Base-by-base conservation (phyloP, 129 eudicot species). In the Erigeron canadensis region DNA sequence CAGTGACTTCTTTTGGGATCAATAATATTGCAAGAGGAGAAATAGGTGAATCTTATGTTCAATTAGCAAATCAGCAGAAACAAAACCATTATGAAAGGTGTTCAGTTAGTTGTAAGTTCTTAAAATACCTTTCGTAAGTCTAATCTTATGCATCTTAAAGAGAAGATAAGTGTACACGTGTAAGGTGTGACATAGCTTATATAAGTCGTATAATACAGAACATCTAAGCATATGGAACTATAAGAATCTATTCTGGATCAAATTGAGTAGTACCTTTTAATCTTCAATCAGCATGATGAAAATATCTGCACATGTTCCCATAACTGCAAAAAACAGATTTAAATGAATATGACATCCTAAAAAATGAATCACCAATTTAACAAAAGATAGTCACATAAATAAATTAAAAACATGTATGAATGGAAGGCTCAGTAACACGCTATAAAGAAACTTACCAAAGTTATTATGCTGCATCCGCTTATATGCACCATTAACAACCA, bases 271-370 rank as follows among this genome's bases (percentile, higher is more conserved):
- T 57, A 43, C 76, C 67, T 71, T 48, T 0, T 11, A 21, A 40
- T 56, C 75, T 55, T 43, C 16, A 42, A 43, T 57, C 76, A 71
- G 67, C 76, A 58, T 8, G n/a, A 43, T 58, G 43, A 44, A 17
- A 44, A 43, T 23, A 56, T 50, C 58, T 9, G 12, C 54, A 34
- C 58, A 9, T 16, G 12, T 23, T 71, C 70, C 61, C 18, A 73
- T 34, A 70, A 16, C 66, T 44, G 80, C 74, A 74, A 54, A 64
- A 53, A 12, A 64, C 13, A 58, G 47, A 74, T 19, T 18, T 19
- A 6, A 13, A 58, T 16, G 57, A 45, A 21, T 44, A n/a, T 40
- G 5, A 46, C 70, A 73, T 62, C 38, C 28, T 19, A 75, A 22
- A 21, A 18, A 66, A 56, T 28, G 34, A 28, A 28, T 28, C 1